Conservation (phyloP, 306 rosid species). For the Fagus sylvatica region DNA sequence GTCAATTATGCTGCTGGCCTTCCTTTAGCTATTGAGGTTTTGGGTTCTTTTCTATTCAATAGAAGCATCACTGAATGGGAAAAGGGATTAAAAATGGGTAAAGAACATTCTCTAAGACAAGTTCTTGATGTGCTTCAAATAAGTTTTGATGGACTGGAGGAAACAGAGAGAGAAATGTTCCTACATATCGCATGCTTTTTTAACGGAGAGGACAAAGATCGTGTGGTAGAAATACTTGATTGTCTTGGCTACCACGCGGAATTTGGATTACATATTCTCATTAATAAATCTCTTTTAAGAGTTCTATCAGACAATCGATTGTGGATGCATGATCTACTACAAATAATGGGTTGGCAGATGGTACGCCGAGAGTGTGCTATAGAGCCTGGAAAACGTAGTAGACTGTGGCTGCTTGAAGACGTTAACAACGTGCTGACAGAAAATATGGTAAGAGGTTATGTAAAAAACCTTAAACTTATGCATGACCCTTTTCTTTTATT, state of each 20-base stretch:
- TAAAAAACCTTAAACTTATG: too few species aligned
- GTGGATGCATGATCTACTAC: constrained; percentile 39
- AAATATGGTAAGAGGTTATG: constrained; percentile 13
- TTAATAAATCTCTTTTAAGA: constrained; percentile 26
- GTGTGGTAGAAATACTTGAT: neutral
- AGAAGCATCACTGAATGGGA: constrained; percentile 25
- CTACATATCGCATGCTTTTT: constrained; percentile 34
- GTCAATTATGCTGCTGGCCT: constrained; percentile 25
- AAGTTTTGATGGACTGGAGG: constrained; percentile 30
- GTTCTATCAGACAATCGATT: neutral
- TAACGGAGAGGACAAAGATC: neutral
- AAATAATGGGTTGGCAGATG: constrained; percentile 29
- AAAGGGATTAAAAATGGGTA: constrained; percentile 9
- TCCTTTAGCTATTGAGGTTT: constrained; percentile 37
- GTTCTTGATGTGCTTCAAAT: neutral
- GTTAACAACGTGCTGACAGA: constrained; percentile 11
- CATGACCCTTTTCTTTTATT: too few species aligned
- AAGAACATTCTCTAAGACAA: neutral
- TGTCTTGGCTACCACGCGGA: neutral
- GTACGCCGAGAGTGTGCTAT: constrained; percentile 7
- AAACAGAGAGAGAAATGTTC: constrained; percentile 18
- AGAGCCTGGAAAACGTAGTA: constrained; percentile 31
- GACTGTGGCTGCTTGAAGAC: constrained; percentile 26
- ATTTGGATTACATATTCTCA: constrained; percentile 11
- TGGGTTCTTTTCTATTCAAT: constrained; percentile 22